Evolutionary conservation across 1,284 basidiomycete genomes (phyloP).

Genomic region (Fistulinella cinereoalba): DNA sequence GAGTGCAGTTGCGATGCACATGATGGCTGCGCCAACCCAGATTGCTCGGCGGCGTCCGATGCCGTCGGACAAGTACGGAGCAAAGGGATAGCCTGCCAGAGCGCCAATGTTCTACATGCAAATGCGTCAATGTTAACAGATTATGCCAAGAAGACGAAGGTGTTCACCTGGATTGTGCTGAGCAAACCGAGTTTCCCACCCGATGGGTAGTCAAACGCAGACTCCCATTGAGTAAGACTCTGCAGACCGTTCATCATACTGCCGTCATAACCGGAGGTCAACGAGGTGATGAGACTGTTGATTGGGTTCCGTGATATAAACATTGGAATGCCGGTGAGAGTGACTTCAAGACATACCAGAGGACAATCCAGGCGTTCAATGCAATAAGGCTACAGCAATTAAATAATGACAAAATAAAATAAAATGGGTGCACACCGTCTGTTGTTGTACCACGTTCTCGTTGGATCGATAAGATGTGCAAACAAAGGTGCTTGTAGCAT

Average conservation of each 20-base stretch:
- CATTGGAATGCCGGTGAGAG: background rate
- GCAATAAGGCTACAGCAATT: constrained; percentile 47
- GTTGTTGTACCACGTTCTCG: constrained; percentile 71
- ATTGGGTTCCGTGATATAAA: background rate
- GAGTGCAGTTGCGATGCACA: constrained; percentile 61
- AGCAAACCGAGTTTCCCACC: constrained; percentile 63
- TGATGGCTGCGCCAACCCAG: constrained; percentile 59
- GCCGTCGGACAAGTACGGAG: constrained; percentile 70
- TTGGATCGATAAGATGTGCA: constrained; percentile 59
- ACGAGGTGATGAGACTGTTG: constrained; percentile 68
- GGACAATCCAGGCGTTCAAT: constrained; percentile 65
- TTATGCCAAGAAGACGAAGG: too few relatives aligned
- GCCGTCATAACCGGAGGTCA: constrained; percentile 74
- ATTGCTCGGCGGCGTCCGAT: constrained; percentile 61
- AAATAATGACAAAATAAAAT: background rate
- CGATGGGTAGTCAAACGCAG: constrained; percentile 54
- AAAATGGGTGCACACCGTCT: constrained; percentile 44
- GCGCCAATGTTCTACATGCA: constrained; percentile 62
- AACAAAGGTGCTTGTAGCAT: constrained; percentile 45
- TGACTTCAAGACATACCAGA: constrained; percentile 42
- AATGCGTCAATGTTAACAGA: constrained; percentile 2
- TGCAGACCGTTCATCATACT: constrained; percentile 79
- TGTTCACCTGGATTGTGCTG: constrained; percentile 67
- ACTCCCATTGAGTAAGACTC: constrained; percentile 57
- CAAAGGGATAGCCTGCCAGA: constrained; percentile 64